Percentiles rank a stretch among this genome's conserved stretches.
Conservation (phyloP, 306 rosid genomes). For the Ochetophila trinervis region DNA sequence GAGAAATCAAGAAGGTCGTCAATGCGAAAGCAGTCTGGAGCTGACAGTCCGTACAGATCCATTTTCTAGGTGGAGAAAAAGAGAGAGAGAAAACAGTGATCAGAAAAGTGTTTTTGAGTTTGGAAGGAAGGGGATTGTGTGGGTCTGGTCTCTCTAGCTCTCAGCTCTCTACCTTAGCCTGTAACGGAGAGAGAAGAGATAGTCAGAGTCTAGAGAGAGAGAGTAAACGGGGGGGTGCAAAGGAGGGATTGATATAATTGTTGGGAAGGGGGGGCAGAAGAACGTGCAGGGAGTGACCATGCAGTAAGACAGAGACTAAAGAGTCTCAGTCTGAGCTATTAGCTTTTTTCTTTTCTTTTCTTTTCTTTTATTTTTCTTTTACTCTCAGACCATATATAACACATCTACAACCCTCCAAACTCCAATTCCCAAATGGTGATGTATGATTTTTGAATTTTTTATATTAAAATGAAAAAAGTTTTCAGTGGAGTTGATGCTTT, state of each 20-base stretch:
- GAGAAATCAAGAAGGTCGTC: slow-evolving; percentile 44
- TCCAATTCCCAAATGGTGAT: no score
- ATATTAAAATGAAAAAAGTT: no score
- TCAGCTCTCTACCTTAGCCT: slow-evolving; percentile 10
- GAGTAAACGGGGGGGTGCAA: not conserved
- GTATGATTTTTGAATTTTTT: no score
- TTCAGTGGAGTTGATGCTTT: no score
- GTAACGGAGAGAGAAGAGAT: slow-evolving; percentile 9
- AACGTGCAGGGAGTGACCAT: slow-evolving; percentile 35
- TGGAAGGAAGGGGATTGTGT: not conserved
- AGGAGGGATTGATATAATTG: not conserved
- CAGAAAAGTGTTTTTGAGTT: not conserved
- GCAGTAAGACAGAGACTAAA: not conserved
- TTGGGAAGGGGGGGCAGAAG: slow-evolving; percentile 32
- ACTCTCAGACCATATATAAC: not conserved
- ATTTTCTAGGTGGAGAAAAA: not conserved
- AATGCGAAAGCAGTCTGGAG: slow-evolving; percentile 27
- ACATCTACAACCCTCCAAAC: slow-evolving; percentile 12
- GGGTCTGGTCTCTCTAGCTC: not conserved
- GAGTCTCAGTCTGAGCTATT: not conserved
- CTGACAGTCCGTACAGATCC: slow-evolving; percentile 29
- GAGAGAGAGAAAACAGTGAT: not conserved
- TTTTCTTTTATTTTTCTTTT: not conserved
- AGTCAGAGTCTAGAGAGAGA: slow-evolving; percentile 11
- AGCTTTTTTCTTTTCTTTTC: not conserved